Evolutionary conservation across 1,139 yeast genomes (phyloP).

Genomic region (Kodamaea fungicola): DNA sequence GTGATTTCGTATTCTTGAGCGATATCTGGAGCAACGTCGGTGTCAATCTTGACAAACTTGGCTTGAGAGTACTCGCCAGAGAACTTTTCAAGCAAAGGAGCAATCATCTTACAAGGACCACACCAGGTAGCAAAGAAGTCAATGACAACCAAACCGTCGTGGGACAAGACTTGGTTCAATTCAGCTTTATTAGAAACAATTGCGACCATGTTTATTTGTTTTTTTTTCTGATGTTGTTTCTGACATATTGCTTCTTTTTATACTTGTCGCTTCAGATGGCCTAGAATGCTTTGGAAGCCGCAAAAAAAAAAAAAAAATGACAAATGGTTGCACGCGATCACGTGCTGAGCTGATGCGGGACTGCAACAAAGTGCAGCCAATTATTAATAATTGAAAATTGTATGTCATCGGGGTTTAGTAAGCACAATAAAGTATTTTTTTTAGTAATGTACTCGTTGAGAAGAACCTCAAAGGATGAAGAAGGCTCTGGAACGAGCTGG

Average conservation of each 20-base stretch:
- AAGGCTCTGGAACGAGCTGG: no score
- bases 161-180: slow-evolving; percentile 55
- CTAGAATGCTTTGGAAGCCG: not conserved
- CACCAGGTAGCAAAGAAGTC: slow-evolving; percentile 93
- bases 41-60: slow-evolving; percentile 80
- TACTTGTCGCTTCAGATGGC: not conserved
- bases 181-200: slow-evolving; percentile 49
- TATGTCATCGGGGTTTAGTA: not conserved
- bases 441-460: no score
- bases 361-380: slow-evolving; percentile 1
- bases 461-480: no score
- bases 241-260: slow-evolving; percentile 7
- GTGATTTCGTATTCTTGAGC: slow-evolving; percentile 72
- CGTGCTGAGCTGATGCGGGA: not conserved
- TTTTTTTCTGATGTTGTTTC: not conserved
- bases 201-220: slow-evolving; percentile 32
- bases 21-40: slow-evolving; percentile 70
- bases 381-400: not conserved
- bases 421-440: no score
- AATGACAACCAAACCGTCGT: slow-evolving; percentile 65
- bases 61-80: slow-evolving; percentile 45
- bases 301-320: slow-evolving; percentile 3
- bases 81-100: slow-evolving; percentile 73
- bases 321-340: slow-evolving; percentile 5
- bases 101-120: slow-evolving; percentile 87